phyloP scores from a whole-genome alignment of 441 rosid genomes.

The Daphne laureola region DNA sequence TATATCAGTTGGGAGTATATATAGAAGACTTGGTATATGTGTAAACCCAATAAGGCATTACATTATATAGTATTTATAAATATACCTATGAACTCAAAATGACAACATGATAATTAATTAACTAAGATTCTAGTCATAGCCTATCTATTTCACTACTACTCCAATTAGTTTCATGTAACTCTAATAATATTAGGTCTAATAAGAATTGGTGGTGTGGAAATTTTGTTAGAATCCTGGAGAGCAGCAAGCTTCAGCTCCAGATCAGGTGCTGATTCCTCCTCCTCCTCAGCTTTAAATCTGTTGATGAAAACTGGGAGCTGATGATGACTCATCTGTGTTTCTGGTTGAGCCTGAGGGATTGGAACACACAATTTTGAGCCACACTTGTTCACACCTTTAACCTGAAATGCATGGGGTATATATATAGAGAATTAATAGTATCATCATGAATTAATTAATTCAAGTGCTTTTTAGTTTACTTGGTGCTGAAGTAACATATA shows the following conservation, averaged over 20 bases:
- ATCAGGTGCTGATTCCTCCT: constrained; percentile 22
- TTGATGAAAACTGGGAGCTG: constrained; percentile 17
- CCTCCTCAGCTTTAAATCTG: constrained; percentile 14
- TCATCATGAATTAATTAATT: not conserved
- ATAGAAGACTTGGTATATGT: too few species aligned
- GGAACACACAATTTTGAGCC: not conserved
- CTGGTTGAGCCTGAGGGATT: constrained; percentile 8
- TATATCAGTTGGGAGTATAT: too few species aligned
- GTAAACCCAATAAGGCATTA: not conserved
- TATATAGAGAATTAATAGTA: too few species aligned
- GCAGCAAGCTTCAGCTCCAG: constrained; percentile 62
- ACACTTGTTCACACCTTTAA: constrained; percentile 17
- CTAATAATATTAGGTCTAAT: constrained; percentile 33
- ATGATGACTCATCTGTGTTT: not conserved
- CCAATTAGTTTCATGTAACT: constrained; percentile 23
- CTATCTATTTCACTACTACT: not conserved
- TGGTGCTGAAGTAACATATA: not conserved
- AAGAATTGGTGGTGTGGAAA: constrained; percentile 21
- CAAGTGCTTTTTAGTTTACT: not conserved
- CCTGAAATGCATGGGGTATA: constrained; percentile 14
- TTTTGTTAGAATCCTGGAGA: constrained; percentile 16
- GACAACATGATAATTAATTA: not conserved
- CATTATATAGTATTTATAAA: not conserved
- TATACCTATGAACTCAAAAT: not conserved
- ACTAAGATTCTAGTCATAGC: not conserved